These are phyloP conservation scores for Naganishia sp. DNA, from an alignment of 1,284 basidiomycete species.

Conservation along the genomic window DNA sequence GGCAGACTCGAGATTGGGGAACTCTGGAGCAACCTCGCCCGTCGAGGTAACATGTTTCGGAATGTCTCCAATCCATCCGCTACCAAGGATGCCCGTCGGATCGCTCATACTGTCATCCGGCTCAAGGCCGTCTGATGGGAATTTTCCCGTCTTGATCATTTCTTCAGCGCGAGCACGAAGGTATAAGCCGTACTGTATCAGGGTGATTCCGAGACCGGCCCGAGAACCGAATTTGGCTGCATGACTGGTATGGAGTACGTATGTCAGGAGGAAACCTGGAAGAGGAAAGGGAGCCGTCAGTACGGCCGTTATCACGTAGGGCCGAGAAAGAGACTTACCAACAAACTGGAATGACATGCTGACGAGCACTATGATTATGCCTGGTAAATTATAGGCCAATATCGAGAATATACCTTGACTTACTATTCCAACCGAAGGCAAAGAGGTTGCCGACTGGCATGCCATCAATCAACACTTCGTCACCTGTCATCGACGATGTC, in stretches of 20 bases:
- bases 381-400: slow-evolving; percentile 1
- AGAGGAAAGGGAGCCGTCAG: background rate
- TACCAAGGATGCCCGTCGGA: slow-evolving; percentile 26
- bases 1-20: slow-evolving; percentile 46
- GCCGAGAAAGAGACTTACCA: slow-evolving; percentile 45
- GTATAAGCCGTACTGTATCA: slow-evolving; percentile 91
- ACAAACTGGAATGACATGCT: slow-evolving; percentile 97
- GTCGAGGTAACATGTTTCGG: slow-evolving; percentile 28
- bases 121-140: slow-evolving; percentile 45
- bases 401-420: slow-evolving; percentile 24
- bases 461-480: slow-evolving; percentile 61
- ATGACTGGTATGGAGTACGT: slow-evolving; percentile 89
- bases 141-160: slow-evolving; percentile 46
- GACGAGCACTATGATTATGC: slow-evolving; percentile 62
- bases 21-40: slow-evolving; percentile 25
- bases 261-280: slow-evolving; percentile 79
- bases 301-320: background rate
- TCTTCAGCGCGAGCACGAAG: slow-evolving; percentile 60
- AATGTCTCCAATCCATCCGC: slow-evolving; percentile 24
- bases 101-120: slow-evolving; percentile 32
- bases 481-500: slow-evolving; percentile 53
- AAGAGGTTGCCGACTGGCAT: slow-evolving; percentile 60
- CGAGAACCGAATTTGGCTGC: slow-evolving; percentile 92
- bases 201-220: slow-evolving; percentile 88
- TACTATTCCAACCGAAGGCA: slow-evolving; percentile 54